These are phyloP conservation scores for Macaranga tanarius DNA, from an alignment of 441 rosid species.

Conservation along the genomic window DNA sequence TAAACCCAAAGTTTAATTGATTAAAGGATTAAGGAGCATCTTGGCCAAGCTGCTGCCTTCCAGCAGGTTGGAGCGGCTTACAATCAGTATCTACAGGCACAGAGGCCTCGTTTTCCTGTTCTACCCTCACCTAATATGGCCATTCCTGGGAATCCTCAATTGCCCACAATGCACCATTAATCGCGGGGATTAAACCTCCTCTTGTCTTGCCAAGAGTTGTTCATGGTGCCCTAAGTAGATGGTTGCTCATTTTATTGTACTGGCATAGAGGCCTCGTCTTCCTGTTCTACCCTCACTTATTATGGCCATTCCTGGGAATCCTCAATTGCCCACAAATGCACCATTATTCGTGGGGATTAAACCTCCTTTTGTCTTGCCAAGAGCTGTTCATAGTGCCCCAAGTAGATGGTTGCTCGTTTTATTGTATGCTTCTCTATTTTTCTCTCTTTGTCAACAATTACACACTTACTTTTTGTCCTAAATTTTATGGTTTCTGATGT, in stretches of 20 bases:
- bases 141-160: too few relatives aligned
- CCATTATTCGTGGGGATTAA: constrained; percentile 68
- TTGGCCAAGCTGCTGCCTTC: constrained; percentile 82
- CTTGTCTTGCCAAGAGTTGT: too few relatives aligned
- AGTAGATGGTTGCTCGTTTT: constrained; percentile 23
- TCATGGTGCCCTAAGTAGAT: too few relatives aligned
- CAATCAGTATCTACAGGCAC: constrained; percentile 74
- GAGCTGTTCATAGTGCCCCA: constrained; percentile 69
- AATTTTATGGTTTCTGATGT: too few relatives aligned
- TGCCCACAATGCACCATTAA: too few relatives aligned
- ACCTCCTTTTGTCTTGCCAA: constrained; percentile 86
- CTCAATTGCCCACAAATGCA: constrained; percentile 35
- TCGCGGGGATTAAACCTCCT: too few relatives aligned
- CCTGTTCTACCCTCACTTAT: too few relatives aligned
- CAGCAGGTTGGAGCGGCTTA: constrained; percentile 89
- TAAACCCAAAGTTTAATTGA: constrained; percentile 93
- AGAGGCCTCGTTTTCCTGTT: constrained; percentile 76
- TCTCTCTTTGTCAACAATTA: neutral
- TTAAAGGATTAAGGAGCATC: constrained; percentile 93
- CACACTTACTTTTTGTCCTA: too few relatives aligned
- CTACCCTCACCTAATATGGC: constrained; percentile 74
- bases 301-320: constrained; percentile 46
- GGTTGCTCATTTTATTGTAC: too few relatives aligned
- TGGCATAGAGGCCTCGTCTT: too few relatives aligned
- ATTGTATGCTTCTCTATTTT: neutral